Conservation (phyloP, 768 basidiomycete species). For the Clavulina sp. region DNA sequence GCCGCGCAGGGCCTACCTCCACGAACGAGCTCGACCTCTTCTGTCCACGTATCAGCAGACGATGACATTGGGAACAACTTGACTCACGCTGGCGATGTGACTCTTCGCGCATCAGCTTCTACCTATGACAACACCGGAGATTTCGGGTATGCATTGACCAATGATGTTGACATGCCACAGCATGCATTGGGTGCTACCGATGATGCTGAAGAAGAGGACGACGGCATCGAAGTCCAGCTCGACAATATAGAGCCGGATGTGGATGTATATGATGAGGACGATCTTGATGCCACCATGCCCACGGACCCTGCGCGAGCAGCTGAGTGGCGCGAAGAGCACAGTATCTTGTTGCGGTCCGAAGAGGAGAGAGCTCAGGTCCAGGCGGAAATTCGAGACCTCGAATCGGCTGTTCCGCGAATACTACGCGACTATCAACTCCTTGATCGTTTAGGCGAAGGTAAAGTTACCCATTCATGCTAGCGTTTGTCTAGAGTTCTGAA, state of each 20-base stretch:
- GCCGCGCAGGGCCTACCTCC: neutral
- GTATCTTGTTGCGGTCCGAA: slow-evolving; percentile 35
- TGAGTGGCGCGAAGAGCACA: slow-evolving; percentile 42
- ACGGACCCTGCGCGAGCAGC: slow-evolving; percentile 2
- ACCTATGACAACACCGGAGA: neutral
- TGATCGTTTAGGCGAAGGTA: slow-evolving; percentile 76
- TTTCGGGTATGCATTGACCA: neutral
- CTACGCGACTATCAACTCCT: slow-evolving; percentile 53
- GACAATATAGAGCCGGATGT: slow-evolving; percentile 1
- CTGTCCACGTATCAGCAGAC: slow-evolving; percentile 20
- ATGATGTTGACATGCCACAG: neutral
- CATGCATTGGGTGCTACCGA: slow-evolving; percentile 15
- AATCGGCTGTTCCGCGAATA: slow-evolving; percentile 48
- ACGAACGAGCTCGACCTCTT: neutral
- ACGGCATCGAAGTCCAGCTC: neutral
- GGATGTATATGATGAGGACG: neutral
- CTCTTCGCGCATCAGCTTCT: neutral
- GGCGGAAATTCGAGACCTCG: slow-evolving; percentile 58
- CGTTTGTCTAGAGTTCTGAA: neutral
- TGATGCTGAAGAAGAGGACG: slow-evolving; percentile 23
- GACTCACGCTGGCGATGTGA: slow-evolving; percentile 11
- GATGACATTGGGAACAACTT: slow-evolving; percentile 19
- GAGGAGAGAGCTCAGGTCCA: slow-evolving; percentile 62
- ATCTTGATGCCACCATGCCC: neutral
- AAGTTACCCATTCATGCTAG: slow-evolving; percentile 2